Conservation (phyloP, 345 rosid species). For the Lagerstroemia speciosa region DNA sequence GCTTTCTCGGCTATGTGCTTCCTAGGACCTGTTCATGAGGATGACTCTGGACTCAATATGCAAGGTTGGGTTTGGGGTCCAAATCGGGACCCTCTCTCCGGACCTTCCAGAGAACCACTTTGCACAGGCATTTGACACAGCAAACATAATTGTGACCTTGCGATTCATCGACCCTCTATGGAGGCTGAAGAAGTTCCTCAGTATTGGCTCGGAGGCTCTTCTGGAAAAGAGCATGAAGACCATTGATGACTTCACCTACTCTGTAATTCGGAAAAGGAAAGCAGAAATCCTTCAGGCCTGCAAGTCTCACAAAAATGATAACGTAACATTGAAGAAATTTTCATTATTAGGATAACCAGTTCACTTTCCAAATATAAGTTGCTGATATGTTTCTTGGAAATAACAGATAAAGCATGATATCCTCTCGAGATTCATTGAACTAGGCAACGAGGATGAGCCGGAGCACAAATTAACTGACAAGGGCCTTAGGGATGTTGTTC, state of each 20-base stretch:
- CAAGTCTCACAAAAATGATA: slow-evolving; percentile 19
- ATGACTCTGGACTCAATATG: slow-evolving; percentile 93
- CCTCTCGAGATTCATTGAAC: slow-evolving; percentile 69
- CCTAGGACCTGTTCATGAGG: slow-evolving; percentile 76
- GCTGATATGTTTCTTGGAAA: background rate
- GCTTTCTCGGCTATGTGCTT: background rate
- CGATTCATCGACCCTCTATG: slow-evolving; percentile 87
- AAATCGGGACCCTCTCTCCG: slow-evolving; percentile 73
- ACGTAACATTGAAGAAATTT: slow-evolving; percentile 14
- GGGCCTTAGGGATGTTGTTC: slow-evolving; percentile 77
- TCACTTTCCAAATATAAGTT: background rate
- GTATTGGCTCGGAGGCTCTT: slow-evolving; percentile 77
- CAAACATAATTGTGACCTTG: slow-evolving; percentile 73
- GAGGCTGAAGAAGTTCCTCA: slow-evolving; percentile 61
- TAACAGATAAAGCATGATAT: slow-evolving; percentile 68
- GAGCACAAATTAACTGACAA: slow-evolving; percentile 54
- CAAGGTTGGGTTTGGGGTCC: slow-evolving; percentile 93
- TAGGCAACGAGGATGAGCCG: slow-evolving; percentile 64
- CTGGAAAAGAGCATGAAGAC: slow-evolving; percentile 70
- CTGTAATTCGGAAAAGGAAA: slow-evolving; percentile 66
- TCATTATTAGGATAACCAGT: too few relatives aligned
- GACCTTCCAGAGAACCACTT: slow-evolving; percentile 59
- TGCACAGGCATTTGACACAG: slow-evolving; percentile 80
- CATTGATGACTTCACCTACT: slow-evolving; percentile 72
- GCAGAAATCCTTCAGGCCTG: slow-evolving; percentile 43